Conservation (phyloP, 805 yeast species). For the Myxozyma sirexii region DNA sequence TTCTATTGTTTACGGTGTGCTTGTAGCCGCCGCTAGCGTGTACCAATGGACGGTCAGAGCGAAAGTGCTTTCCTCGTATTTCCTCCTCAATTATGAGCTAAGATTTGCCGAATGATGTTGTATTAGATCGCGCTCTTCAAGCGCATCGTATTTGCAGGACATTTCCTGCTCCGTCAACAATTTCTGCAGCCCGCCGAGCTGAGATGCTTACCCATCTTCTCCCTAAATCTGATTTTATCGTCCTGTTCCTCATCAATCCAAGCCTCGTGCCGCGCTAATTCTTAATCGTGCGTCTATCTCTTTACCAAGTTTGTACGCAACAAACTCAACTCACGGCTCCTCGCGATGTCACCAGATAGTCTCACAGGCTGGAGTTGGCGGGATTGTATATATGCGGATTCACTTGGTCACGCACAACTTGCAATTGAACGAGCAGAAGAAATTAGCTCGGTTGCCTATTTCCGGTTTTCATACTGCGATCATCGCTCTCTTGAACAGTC, state of each 20-base stretch:
- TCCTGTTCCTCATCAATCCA: background rate
- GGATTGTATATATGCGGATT: constrained; percentile 16
- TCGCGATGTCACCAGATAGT: constrained; percentile 6
- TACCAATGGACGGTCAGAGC: constrained; percentile 11
- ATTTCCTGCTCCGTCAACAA: background rate
- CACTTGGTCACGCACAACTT: constrained; percentile 15
- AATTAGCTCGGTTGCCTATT: constrained; percentile 15
- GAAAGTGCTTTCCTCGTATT: constrained; percentile 6
- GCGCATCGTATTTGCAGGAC: constrained; percentile 8
- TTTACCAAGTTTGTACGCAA: constrained; percentile 21
- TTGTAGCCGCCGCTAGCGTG: constrained; percentile 10
- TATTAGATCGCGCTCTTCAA: constrained; percentile 5
- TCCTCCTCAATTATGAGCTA: no score
- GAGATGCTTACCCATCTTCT: constrained; percentile 1
- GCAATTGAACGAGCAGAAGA: constrained; percentile 24
- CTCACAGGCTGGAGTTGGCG: constrained; percentile 18
- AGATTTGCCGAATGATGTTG: no score
- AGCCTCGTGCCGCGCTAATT: constrained; percentile 24
- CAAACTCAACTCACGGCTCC: constrained; percentile 2
- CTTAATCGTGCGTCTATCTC: constrained; percentile 15
- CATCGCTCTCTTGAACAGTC: constrained; percentile 16
- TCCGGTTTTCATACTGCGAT: constrained; percentile 22
- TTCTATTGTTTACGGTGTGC: constrained; percentile 21
- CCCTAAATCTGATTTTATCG: background rate
- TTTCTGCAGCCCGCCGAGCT: constrained; percentile 1